These are phyloP conservation scores for Zasmidium angulare DNA, from an alignment of 2,329 filamentous ascomycete species.

Conservation along the genomic window DNA sequence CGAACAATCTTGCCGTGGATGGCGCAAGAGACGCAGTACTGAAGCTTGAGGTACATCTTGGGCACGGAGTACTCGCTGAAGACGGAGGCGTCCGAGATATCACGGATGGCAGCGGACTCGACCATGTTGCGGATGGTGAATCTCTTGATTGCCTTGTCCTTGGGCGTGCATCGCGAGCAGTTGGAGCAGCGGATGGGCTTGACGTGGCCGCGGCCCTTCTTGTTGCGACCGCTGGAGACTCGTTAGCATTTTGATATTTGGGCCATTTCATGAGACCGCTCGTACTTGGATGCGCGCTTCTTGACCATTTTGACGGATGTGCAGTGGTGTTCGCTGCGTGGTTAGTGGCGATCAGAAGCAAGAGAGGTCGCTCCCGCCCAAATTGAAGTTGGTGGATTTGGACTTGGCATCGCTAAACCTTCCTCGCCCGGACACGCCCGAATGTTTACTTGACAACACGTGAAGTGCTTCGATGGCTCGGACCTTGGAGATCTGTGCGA, in stretches of 20 bases:
- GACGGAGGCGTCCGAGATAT: constrained; percentile 99
- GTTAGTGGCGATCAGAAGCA: constrained; percentile 10
- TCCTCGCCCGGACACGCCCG: background rate
- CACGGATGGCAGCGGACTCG: constrained; percentile 98
- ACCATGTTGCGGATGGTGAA: constrained; percentile 99
- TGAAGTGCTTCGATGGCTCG: background rate
- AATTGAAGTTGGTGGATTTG: too few species aligned
- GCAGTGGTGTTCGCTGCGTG: constrained; percentile 24
- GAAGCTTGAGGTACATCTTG: constrained; percentile 99
- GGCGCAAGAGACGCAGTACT: constrained; percentile 99
- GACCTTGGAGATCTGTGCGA: background rate
- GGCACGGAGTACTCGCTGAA: constrained; percentile 99
- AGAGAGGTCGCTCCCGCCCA: background rate
- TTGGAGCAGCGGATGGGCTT: constrained; percentile 96
- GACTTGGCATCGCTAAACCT: too few species aligned
- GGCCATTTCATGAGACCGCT: constrained; percentile 34
- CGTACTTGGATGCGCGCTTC: constrained; percentile 72
- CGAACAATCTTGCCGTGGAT: constrained; percentile 99
- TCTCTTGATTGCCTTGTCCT: constrained; percentile 99
- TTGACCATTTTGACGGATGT: constrained; percentile 68
- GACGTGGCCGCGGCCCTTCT: constrained; percentile 98
- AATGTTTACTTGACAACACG: constrained; percentile 3
- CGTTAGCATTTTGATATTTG: constrained; percentile 35
- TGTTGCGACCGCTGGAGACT: constrained; percentile 83
- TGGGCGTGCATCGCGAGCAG: constrained; percentile 81